These are phyloP conservation scores for Vicia sativa DNA, from an alignment of 306 rosid species.

Conservation along the genomic window DNA sequence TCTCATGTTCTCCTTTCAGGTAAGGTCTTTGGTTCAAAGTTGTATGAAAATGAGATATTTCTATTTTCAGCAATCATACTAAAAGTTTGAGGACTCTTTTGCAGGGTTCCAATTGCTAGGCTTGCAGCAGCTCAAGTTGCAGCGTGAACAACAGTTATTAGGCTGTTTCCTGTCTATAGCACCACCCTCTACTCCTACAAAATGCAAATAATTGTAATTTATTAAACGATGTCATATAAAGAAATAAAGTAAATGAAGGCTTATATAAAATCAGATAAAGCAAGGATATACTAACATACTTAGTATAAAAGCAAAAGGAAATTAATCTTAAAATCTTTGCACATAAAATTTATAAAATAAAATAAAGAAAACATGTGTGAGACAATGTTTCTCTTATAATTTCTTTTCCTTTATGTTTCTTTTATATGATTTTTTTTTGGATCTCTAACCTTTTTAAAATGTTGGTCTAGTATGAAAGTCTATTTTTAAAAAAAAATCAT, in stretches of 20 bases:
- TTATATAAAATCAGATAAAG: conserved; percentile 19
- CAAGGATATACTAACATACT: conserved; percentile 34
- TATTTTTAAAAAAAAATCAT: too few species aligned
- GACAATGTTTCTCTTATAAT: too few species aligned
- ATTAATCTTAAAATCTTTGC: conserved; percentile 15
- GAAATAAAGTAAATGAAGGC: conserved; percentile 10
- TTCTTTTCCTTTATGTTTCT: too few species aligned
- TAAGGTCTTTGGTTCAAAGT: conserved; percentile 21
- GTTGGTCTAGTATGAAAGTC: too few species aligned
- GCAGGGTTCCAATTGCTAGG: conserved; percentile 98
- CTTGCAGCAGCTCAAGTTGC: conserved; percentile 96
- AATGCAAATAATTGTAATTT: conserved; percentile 43
- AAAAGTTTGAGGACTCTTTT: conserved; percentile 16
- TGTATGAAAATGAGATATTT: conserved; percentile 11
- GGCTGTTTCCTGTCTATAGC: conserved; percentile 3
- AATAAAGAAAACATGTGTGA: conserved; percentile 23
- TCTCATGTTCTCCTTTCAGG: conserved; percentile 99
- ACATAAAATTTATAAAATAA: not conserved
- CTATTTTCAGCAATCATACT: conserved; percentile 22
- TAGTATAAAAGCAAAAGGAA: conserved; percentile 27
- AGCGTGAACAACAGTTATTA: conserved; percentile 31
- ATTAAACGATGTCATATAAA: conserved; percentile 19
- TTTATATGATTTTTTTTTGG: too few species aligned
- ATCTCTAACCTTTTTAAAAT: too few species aligned
- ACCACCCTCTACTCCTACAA: conserved; percentile 35